A percentile compares a stretch with the other conserved stretches of the same genome.
These are phyloP conservation scores for Volvox reticuliferus DNA, from an alignment of 139 green algal genomes.

Conservation along the genomic window DNA sequence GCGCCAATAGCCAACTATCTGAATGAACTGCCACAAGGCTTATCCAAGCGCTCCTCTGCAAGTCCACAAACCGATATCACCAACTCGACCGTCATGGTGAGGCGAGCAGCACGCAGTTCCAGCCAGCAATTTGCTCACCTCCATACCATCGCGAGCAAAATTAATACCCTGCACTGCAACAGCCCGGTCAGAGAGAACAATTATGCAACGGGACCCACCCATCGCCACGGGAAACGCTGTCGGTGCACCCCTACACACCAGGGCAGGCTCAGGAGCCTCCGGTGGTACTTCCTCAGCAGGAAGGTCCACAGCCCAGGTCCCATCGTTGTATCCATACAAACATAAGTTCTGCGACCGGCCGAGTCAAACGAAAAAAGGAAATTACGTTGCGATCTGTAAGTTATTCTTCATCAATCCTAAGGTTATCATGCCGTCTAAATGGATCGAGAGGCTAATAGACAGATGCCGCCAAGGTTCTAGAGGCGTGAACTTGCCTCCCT, in stretches of 20 bases:
- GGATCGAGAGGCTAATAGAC: not conserved
- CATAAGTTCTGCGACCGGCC: conserved; percentile 50
- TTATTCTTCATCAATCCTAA: too few relatives aligned
- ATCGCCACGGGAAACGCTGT: not conserved
- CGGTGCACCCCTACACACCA: conserved; percentile 42
- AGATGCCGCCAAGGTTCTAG: conserved; percentile 10
- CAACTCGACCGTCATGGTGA: not conserved
- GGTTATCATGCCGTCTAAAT: not conserved
- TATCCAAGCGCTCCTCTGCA: conserved; percentile 86
- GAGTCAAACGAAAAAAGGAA: not conserved
- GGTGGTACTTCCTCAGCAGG: conserved; percentile 91
- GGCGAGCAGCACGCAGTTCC: not conserved
- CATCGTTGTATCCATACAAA: conserved; percentile 77
- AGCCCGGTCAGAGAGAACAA: not conserved
- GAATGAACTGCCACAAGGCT: conserved; percentile 95
- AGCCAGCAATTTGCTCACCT: conserved; percentile 5
- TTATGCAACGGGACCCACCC: too few relatives aligned
- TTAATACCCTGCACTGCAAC: conserved; percentile 82
- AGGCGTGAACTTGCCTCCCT: conserved; percentile 13
- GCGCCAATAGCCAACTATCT: conserved; percentile 92
- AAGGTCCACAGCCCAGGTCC: conserved; percentile 81
- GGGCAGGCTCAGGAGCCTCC: conserved; percentile 91
- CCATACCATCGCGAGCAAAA: conserved; percentile 90
- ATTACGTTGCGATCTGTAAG: not conserved
- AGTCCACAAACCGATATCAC: not conserved